These are phyloP conservation scores for Senecio squalidus DNA, from an alignment of 140 eudicot species.

Conservation along the genomic window DNA sequence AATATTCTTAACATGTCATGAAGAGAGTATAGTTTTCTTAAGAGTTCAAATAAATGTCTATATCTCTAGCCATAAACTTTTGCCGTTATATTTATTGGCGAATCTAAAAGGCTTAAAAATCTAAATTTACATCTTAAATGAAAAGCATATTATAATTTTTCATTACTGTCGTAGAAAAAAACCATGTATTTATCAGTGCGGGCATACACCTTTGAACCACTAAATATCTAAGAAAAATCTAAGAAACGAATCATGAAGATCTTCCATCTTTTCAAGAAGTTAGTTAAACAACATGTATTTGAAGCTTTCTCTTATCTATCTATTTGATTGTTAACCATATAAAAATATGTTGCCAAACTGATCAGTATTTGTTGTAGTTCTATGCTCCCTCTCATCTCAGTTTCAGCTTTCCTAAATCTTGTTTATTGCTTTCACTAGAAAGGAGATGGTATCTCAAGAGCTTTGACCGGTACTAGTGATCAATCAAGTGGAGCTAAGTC, in stretches of 20 bases:
- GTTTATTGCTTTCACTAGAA: conserved; percentile 39
- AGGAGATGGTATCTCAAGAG: conserved; percentile 58
- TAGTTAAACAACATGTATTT: not conserved
- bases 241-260: too few species aligned
- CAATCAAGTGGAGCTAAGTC: conserved; percentile 85
- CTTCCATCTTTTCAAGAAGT: too few species aligned
- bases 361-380: not conserved
- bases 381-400: not conserved
- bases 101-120: not conserved
- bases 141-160: not conserved
- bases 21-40: not conserved
- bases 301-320: not conserved
- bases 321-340: not conserved
- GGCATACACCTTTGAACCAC: not conserved
- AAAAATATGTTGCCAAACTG: not conserved
- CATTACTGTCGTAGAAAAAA: too few species aligned
- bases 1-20: not conserved
- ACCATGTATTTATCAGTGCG: not conserved
- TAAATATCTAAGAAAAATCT: too few species aligned
- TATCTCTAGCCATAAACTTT: not conserved
- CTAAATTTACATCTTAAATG: not conserved
- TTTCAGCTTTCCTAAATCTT: not conserved
- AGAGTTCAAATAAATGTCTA: not conserved
- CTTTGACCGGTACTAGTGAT: conserved; percentile 60
- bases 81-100: not conserved